Conservation (phyloP, 371 early-diverging fungal genomes). For the Haplosporangium sp. region DNA sequence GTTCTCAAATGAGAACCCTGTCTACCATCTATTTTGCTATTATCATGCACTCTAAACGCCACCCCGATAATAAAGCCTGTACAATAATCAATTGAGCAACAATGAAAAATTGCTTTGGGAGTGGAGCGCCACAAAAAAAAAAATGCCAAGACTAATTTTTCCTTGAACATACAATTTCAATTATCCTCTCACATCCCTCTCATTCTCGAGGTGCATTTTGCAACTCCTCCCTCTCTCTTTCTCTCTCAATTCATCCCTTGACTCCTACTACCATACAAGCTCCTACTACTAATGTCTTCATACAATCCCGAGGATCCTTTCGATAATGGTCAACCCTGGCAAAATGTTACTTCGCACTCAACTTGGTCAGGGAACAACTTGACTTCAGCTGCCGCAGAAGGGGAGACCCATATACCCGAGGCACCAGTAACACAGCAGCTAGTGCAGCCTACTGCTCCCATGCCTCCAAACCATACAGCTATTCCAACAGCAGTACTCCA, state of each 20-base stretch:
- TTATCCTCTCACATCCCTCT: too few species aligned
- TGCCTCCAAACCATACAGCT: not conserved
- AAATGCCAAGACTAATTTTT: slow-evolving; percentile 13
- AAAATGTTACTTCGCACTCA: slow-evolving; percentile 21
- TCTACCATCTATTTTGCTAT: not conserved
- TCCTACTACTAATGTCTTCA: slow-evolving; percentile 6
- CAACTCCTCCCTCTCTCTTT: not conserved
- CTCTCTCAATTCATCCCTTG: not conserved
- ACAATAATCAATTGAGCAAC: not conserved
- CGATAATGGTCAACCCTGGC: slow-evolving; percentile 42
- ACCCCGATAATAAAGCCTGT: not conserved
- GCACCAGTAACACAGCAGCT: slow-evolving; percentile 3
- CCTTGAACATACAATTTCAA: too few species aligned
- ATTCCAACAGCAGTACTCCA: not conserved
- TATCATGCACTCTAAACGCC: too few species aligned
- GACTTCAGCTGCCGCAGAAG: not conserved
- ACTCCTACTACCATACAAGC: not conserved
- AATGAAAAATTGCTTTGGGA: too few species aligned
- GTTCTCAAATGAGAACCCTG: slow-evolving; percentile 60
- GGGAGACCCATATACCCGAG: not conserved
- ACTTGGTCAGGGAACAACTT: not conserved
- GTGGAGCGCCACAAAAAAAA: not conserved
- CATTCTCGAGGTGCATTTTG: too few species aligned
- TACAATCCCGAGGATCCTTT: slow-evolving; percentile 32
- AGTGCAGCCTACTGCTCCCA: slow-evolving; percentile 10